phyloP scores from a whole-genome alignment of 2,329 filamentous ascomycete species.

The Hypoxylon sp. region DNA sequence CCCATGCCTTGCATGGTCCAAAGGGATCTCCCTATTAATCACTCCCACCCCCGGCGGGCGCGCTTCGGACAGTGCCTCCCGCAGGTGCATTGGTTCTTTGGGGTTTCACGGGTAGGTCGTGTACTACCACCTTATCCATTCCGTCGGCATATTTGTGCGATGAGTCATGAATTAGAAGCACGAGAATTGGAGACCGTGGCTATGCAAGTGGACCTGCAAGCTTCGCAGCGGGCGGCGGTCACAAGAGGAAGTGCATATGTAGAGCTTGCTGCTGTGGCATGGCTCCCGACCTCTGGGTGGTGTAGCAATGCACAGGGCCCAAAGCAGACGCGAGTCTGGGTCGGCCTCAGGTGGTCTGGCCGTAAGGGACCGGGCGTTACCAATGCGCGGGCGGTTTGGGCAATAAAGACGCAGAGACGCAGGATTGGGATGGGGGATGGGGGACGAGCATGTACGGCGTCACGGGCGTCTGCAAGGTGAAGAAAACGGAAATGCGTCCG shows the following conservation, averaged over 20 bases:
- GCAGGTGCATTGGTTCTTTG: conserved; percentile 44
- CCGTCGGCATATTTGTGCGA: conserved; percentile 26
- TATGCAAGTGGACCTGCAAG: conserved; percentile 48
- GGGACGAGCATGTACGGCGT: conserved; percentile 33
- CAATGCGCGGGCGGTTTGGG: conserved; percentile 27
- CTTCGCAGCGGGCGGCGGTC: conserved; percentile 55
- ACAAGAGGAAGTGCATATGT: conserved; percentile 52
- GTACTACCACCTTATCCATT: conserved; percentile 36
- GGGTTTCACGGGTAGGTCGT: conserved; percentile 41
- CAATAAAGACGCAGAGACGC: conserved; percentile 18
- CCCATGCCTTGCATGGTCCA: conserved; percentile 42
- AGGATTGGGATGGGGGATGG: background rate
- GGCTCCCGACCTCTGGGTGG: conserved; percentile 22
- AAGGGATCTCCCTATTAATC: conserved; percentile 29
- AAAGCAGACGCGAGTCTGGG: conserved; percentile 40
- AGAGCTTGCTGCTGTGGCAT: conserved; percentile 41
- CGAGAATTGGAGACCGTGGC: conserved; percentile 16
- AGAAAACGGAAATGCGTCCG: conserved; percentile 50
- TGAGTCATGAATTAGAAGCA: conserved; percentile 31
- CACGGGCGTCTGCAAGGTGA: conserved; percentile 52
- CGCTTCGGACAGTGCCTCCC: conserved; percentile 50
- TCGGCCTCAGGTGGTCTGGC: conserved; percentile 34
- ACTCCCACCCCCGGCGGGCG: conserved; percentile 30
- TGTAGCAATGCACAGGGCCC: conserved; percentile 41
- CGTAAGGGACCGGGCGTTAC: conserved; percentile 32